phyloP scores from a whole-genome alignment of 805 yeast species.

The Alloascoidea africana region DNA sequence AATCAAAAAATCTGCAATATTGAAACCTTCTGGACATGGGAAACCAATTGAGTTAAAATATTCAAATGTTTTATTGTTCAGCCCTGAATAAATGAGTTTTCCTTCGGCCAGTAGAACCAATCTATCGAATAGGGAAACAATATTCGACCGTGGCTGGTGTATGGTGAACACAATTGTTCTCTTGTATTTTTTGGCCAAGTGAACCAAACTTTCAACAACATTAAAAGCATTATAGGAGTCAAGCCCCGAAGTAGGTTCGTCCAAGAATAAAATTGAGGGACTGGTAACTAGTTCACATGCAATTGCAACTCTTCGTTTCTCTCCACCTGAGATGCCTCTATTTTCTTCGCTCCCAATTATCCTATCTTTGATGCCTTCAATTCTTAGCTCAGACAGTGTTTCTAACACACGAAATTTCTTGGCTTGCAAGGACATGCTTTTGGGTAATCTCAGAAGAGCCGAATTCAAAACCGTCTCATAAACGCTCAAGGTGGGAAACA shows the following conservation, averaged over 20 bases:
- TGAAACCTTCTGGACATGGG: conserved; percentile 77
- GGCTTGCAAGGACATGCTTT: conserved; percentile 54
- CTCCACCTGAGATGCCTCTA: conserved; percentile 91
- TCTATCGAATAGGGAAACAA: conserved; percentile 81
- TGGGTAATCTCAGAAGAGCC: conserved; percentile 78
- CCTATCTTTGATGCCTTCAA: conserved; percentile 67
- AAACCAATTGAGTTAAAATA: conserved; percentile 67
- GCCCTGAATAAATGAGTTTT: conserved; percentile 75
- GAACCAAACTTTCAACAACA: conserved; percentile 73
- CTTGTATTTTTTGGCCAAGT: conserved; percentile 63
- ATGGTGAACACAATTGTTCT: conserved; percentile 88
- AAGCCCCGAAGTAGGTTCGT: conserved; percentile 92
- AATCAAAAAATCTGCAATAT: conserved; percentile 84
- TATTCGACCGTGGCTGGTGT: conserved; percentile 94
- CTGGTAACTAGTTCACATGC: conserved; percentile 89
- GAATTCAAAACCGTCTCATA: conserved; percentile 90
- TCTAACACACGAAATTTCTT: conserved; percentile 73
- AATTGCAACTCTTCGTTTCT: conserved; percentile 80
- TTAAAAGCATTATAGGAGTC: conserved; percentile 90
- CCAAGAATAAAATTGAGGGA: conserved; percentile 69
- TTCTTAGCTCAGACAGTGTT: conserved; percentile 74
- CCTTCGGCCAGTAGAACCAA: conserved; percentile 75
- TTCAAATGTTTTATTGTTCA: conserved; percentile 56
- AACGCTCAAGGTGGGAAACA: conserved; percentile 87
- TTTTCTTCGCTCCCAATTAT: conserved; percentile 80